Percentiles rank a stretch among this genome's conserved stretches.
Evolutionary conservation across 352 stramenopile species (phyloP).

Genomic region (Globisporangium carolinianum): DNA sequence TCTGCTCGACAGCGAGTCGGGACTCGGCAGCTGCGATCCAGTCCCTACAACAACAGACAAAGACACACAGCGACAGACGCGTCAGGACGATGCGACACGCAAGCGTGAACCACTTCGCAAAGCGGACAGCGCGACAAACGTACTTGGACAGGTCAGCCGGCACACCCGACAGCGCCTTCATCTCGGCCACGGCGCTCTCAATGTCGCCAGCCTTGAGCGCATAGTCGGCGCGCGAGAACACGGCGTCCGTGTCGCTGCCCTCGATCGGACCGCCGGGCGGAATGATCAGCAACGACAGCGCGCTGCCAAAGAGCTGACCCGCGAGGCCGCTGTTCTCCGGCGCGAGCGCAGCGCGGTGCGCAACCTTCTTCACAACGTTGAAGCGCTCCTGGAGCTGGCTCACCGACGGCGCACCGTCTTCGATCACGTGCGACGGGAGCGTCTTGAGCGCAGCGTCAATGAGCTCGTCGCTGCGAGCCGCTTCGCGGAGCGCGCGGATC

Average conservation of each 20-base stretch:
- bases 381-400: constrained; percentile 79
- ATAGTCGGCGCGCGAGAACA: constrained; percentile 78
- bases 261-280: constrained; percentile 70
- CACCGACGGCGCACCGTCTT: constrained; percentile 65
- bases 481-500: constrained; percentile 62
- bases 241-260: constrained; percentile 57
- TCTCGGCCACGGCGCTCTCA: constrained; percentile 57
- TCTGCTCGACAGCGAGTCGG: constrained; percentile 75
- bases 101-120: not conserved
- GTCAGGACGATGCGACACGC: not conserved
- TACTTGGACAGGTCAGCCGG: constrained; percentile 60
- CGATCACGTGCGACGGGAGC: constrained; percentile 47
- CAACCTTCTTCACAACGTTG: constrained; percentile 68
- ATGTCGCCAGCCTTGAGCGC: constrained; percentile 78
- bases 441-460: constrained; percentile 64
- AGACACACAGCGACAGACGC: not conserved
- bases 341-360: constrained; percentile 58
- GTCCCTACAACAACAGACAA: constrained; percentile 22
- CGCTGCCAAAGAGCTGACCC: constrained; percentile 63
- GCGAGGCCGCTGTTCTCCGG: constrained; percentile 63
- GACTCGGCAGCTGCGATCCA: constrained; percentile 71
- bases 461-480: constrained; percentile 65
- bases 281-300: constrained; percentile 71
- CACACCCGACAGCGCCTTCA: constrained; percentile 59
- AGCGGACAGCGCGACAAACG: not conserved